These are phyloP conservation scores for Calocybe cyanea DNA, from an alignment of 768 basidiomycete genomes.

Conservation along the genomic window DNA sequence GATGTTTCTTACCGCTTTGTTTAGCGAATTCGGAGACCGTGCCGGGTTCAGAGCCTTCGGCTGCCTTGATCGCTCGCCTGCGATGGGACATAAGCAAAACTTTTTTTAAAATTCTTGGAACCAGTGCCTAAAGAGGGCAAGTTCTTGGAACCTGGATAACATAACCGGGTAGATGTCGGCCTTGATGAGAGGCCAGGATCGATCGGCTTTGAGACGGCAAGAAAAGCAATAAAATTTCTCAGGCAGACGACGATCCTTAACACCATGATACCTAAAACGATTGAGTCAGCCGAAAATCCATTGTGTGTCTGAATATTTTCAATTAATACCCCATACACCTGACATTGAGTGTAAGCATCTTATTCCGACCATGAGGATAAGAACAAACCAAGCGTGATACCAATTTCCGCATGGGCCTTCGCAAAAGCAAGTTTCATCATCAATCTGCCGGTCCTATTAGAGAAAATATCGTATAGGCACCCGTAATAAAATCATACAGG, in stretches of 20 bases:
- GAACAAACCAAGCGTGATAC: conserved; percentile 71
- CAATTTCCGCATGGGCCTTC: conserved; percentile 71
- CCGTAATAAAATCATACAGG: conserved; percentile 33
- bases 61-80: conserved; percentile 30
- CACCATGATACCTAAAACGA: conserved; percentile 54
- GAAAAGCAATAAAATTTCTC: conserved; percentile 67
- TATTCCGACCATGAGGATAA: not conserved
- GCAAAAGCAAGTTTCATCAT: conserved; percentile 58
- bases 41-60: conserved; percentile 44
- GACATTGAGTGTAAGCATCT: not conserved
- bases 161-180: conserved; percentile 53
- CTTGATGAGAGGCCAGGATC: conserved; percentile 68
- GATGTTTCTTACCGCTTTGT: conserved; percentile 45
- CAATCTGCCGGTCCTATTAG: conserved; percentile 34
- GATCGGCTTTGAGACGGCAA: conserved; percentile 65
- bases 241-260: conserved; percentile 55
- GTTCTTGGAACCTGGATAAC: conserved; percentile 60
- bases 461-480: not conserved
- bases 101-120: not conserved
- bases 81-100: not conserved
- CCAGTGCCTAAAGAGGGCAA: conserved; percentile 65
- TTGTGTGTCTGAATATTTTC: not conserved
- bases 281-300: not conserved
- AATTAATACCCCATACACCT: conserved; percentile 74
- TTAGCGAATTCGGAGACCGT: conserved; percentile 53